These are phyloP conservation scores for Gamarada debralockiae DNA, from an alignment of 495 filamentous ascomycete species.

Conservation along the genomic window DNA sequence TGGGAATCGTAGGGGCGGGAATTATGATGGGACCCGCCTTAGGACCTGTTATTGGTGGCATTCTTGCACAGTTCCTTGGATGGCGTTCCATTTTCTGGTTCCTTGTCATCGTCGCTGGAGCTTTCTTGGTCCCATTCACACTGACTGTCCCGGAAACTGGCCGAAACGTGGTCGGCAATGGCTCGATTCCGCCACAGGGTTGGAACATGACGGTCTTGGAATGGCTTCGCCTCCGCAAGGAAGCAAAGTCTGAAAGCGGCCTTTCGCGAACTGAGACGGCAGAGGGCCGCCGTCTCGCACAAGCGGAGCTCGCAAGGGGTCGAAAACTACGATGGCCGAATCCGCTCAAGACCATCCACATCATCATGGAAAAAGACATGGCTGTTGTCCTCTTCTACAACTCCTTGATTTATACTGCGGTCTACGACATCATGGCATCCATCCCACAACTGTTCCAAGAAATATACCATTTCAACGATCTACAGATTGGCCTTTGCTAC, in stretches of 20 bases:
- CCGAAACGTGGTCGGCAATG: slow-evolving; percentile 69
- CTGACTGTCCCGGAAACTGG: slow-evolving; percentile 64
- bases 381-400: slow-evolving; percentile 48
- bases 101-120: slow-evolving; percentile 53
- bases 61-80: slow-evolving; percentile 59
- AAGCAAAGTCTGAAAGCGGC: slow-evolving; percentile 19
- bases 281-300: slow-evolving; percentile 20
- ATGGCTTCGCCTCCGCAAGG: slow-evolving; percentile 31
- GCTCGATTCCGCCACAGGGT: slow-evolving; percentile 50
- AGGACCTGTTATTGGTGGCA: slow-evolving; percentile 61
- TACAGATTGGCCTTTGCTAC: slow-evolving; percentile 62
- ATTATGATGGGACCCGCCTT: slow-evolving; percentile 29
- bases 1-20: slow-evolving; percentile 49
- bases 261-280: slow-evolving; percentile 15
- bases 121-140: slow-evolving; percentile 47
- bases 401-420: slow-evolving; percentile 47
- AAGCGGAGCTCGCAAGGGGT: slow-evolving; percentile 29
- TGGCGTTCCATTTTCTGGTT: slow-evolving; percentile 79
- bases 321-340: slow-evolving; percentile 63
- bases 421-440: slow-evolving; percentile 44
- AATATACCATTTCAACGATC: slow-evolving; percentile 62
- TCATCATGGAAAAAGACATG: slow-evolving; percentile 63
- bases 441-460: slow-evolving; percentile 42
- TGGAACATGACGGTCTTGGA: slow-evolving; percentile 51
- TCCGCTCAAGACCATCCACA: slow-evolving; percentile 61